A percentile compares a stretch with the other conserved stretches of the same genome.
These are phyloP conservation scores for Ophiostoma ulmi DNA, from an alignment of 2,329 filamentous ascomycete species.

Conservation along the genomic window DNA sequence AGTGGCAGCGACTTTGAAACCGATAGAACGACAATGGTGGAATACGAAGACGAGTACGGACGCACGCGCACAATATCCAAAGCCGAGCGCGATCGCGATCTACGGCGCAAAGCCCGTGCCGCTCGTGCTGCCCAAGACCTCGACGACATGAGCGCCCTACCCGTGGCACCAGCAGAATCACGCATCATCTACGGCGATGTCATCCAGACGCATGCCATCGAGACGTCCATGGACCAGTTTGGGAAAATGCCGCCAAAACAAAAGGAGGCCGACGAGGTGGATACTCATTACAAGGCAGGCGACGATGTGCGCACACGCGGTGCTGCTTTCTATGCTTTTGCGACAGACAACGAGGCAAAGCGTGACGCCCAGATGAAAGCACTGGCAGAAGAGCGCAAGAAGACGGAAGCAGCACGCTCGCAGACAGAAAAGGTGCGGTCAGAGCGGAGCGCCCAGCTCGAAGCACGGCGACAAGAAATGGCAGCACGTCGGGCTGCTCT, in stretches of 20 bases:
- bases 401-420: conserved; percentile 61
- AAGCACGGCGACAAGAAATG: conserved; percentile 58
- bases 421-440: conserved; percentile 62
- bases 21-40: conserved; percentile 48
- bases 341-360: conserved; percentile 66
- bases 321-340: conserved; percentile 88
- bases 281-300: conserved; percentile 75
- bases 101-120: conserved; percentile 50
- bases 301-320: conserved; percentile 82
- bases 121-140: conserved; percentile 53
- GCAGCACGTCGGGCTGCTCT: conserved; percentile 60
- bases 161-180: conserved; percentile 51
- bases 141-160: conserved; percentile 64
- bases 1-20: conserved; percentile 45
- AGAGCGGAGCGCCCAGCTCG: conserved; percentile 54
- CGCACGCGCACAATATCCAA: conserved; percentile 69
- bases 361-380: conserved; percentile 67
- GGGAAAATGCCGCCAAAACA: conserved; percentile 56
- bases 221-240: conserved; percentile 58
- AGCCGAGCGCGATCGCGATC: conserved; percentile 60
- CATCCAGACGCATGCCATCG: conserved; percentile 76
- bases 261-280: conserved; percentile 33
- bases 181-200: conserved; percentile 80
- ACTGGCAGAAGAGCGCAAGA: conserved; percentile 60
- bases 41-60: conserved; percentile 89